A percentile compares a stretch with the other conserved stretches of the same genome.
Evolutionary conservation across 768 basidiomycete genomes (phyloP).

Genomic region (Amanita brunnescens): DNA sequence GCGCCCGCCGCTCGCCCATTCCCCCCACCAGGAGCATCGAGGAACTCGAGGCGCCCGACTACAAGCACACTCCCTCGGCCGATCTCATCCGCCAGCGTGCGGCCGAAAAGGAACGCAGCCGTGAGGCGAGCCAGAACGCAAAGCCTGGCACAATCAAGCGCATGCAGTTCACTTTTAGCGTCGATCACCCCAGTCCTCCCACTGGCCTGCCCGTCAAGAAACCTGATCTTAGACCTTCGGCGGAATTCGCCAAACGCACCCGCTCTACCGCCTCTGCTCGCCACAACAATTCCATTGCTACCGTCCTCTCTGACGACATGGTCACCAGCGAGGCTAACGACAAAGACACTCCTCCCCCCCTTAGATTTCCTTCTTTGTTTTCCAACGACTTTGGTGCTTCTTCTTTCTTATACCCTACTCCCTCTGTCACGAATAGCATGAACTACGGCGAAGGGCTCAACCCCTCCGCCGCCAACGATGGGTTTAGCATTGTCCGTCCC

Average conservation of each 20-base stretch:
- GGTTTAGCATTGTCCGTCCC: slow-evolving; percentile 60
- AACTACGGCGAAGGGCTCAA: slow-evolving; percentile 73
- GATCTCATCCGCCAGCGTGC: slow-evolving; percentile 78
- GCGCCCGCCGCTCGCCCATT: neutral
- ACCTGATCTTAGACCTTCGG: slow-evolving; percentile 57
- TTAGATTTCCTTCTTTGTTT: slow-evolving; percentile 71
- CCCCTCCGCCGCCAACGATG: slow-evolving; percentile 34
- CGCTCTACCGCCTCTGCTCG: slow-evolving; percentile 26
- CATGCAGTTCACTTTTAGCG: slow-evolving; percentile 86
- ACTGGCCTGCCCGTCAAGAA: slow-evolving; percentile 46
- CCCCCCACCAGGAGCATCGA: slow-evolving; percentile 63
- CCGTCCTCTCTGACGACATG: slow-evolving; percentile 15
- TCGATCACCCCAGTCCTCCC: slow-evolving; percentile 57
- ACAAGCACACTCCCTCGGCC: slow-evolving; percentile 68
- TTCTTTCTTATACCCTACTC: slow-evolving; percentile 60
- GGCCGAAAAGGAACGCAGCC: slow-evolving; percentile 70
- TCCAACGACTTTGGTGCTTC: slow-evolving; percentile 69
- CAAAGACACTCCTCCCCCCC: slow-evolving; percentile 30
- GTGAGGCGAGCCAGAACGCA: slow-evolving; percentile 56
- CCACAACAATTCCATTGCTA: slow-evolving; percentile 13
- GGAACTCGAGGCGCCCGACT: slow-evolving; percentile 78
- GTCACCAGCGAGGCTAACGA: slow-evolving; percentile 22
- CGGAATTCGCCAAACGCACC: slow-evolving; percentile 49
- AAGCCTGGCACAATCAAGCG: slow-evolving; percentile 70
- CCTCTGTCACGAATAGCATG: slow-evolving; percentile 57